A percentile compares a stretch with the other conserved stretches of the same genome.
Conservation (phyloP, 148 eudicot genomes). For the Cornus suecica region DNA sequence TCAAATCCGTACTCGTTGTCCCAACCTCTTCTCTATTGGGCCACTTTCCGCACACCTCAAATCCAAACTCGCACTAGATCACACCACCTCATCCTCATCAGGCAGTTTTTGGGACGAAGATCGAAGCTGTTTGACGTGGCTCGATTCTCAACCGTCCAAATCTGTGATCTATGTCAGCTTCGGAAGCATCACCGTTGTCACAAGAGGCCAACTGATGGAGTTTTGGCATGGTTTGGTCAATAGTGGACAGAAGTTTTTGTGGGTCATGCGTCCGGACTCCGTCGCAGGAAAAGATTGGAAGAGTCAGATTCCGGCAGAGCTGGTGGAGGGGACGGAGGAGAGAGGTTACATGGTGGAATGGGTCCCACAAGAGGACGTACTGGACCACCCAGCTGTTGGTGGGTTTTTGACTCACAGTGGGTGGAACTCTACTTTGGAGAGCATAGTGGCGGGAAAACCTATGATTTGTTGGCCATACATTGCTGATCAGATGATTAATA, state of each 20-base stretch:
- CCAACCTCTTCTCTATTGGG: slow-evolving; percentile 25
- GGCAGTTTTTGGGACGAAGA: slow-evolving; percentile 41
- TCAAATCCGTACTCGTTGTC: slow-evolving; percentile 16
- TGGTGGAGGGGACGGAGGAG: slow-evolving; percentile 29
- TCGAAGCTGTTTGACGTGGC: slow-evolving; percentile 41
- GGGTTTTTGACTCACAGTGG: slow-evolving; percentile 54
- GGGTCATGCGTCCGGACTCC: slow-evolving; percentile 49
- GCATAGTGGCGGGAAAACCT: slow-evolving; percentile 41
- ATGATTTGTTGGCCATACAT: slow-evolving; percentile 50
- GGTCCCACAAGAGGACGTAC: slow-evolving; percentile 44
- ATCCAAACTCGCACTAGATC: slow-evolving; percentile 3
- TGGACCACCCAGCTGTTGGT: slow-evolving; percentile 40
- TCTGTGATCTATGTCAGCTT: slow-evolving; percentile 53
- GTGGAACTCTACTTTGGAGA: slow-evolving; percentile 49
- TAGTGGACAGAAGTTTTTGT: slow-evolving; percentile 42
- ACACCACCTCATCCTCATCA: background rate
- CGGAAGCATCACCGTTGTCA: slow-evolving; percentile 35
- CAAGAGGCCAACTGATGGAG: slow-evolving; percentile 36
- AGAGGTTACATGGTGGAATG: slow-evolving; percentile 38
- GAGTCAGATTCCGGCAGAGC: slow-evolving; percentile 7
- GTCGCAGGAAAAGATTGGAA: slow-evolving; percentile 10
- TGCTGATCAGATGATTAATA: slow-evolving; percentile 39
- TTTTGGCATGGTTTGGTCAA: slow-evolving; percentile 57
- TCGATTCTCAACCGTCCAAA: slow-evolving; percentile 37
- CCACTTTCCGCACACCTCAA: slow-evolving; percentile 26